Evolutionary conservation across 371 early-diverging fungal species (phyloP).

Genomic region (Coemansia sp.): DNA sequence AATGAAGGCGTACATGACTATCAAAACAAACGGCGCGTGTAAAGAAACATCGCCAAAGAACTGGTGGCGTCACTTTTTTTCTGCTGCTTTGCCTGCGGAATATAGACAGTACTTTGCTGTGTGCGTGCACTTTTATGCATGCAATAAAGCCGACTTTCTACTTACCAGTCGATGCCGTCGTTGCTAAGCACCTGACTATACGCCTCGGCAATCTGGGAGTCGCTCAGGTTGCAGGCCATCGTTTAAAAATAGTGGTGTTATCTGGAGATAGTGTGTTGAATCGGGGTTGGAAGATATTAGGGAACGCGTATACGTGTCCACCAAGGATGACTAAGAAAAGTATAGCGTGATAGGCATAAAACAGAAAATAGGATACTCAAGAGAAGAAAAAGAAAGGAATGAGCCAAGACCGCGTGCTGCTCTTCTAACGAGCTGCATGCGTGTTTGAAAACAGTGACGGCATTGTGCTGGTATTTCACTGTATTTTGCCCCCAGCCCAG

Average conservation of each 20-base stretch:
- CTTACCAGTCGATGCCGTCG: slow-evolving; percentile 45
- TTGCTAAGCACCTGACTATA: slow-evolving; percentile 31
- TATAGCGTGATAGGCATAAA: slow-evolving; percentile 2
- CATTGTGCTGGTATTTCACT: slow-evolving; percentile 1
- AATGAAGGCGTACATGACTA: neutral
- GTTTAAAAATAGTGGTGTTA: neutral
- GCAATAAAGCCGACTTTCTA: neutral
- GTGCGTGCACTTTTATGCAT: neutral
- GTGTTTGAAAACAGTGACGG: slow-evolving; percentile 3
- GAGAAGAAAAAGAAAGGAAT: slow-evolving; percentile 6
- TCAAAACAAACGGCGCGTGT: slow-evolving; percentile 8
- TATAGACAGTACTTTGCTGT: neutral
- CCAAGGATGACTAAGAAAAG: slow-evolving; percentile 4
- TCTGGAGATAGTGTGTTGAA: neutral
- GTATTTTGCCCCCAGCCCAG: neutral
- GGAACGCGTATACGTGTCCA: slow-evolving; percentile 5
- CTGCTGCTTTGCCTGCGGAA: neutral
- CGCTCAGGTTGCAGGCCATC: slow-evolving; percentile 41
- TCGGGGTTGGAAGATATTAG: neutral
- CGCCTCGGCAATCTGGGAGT: slow-evolving; percentile 36
- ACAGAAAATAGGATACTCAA: neutral
- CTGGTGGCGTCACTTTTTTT: slow-evolving; percentile 3
- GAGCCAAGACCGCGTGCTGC: neutral
- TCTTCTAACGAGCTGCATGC: neutral
- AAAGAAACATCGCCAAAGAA: neutral